Conservation (phyloP, 345 rosid species). For the Clausena lansium region DNA sequence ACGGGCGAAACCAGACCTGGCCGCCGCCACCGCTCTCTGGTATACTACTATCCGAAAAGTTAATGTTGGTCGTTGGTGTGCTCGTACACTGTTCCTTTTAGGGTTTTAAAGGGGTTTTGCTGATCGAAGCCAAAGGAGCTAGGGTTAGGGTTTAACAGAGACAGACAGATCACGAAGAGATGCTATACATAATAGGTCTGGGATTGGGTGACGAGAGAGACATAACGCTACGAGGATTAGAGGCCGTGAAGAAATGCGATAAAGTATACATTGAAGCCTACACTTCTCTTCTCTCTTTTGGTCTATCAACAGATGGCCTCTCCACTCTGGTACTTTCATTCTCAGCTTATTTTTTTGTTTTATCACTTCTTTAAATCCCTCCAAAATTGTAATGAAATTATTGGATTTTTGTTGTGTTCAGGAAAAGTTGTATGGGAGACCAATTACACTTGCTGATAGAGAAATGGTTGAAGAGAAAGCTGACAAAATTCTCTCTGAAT, state of each 20-base stretch:
- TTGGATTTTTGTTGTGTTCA: constrained; percentile 1
- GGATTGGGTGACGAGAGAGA: constrained; percentile 89
- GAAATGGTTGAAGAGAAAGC: constrained; percentile 94
- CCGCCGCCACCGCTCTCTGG: too few relatives aligned
- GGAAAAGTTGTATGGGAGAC: constrained; percentile 78
- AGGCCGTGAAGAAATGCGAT: constrained; percentile 71
- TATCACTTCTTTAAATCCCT: neutral
- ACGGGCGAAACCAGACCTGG: too few relatives aligned
- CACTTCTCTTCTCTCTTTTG: constrained; percentile 90
- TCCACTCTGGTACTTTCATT: constrained; percentile 49
- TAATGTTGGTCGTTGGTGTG: neutral
- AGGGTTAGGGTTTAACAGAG: constrained; percentile 15
- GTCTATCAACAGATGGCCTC: constrained; percentile 71
- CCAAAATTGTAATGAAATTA: neutral
- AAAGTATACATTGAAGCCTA: constrained; percentile 89
- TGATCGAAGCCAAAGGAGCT: neutral
- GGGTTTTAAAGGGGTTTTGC: neutral
- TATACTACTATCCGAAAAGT: too few relatives aligned
- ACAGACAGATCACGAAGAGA: constrained; percentile 17
- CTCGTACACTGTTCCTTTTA: neutral
- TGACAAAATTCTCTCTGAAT: constrained; percentile 54
- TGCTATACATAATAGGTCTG: constrained; percentile 78
- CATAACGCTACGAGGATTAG: constrained; percentile 76
- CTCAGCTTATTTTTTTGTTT: neutral
- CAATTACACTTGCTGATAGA: constrained; percentile 70